These are phyloP conservation scores for Rhododendron ovatum DNA, from an alignment of 148 eudicot species.

Conservation along the genomic window DNA sequence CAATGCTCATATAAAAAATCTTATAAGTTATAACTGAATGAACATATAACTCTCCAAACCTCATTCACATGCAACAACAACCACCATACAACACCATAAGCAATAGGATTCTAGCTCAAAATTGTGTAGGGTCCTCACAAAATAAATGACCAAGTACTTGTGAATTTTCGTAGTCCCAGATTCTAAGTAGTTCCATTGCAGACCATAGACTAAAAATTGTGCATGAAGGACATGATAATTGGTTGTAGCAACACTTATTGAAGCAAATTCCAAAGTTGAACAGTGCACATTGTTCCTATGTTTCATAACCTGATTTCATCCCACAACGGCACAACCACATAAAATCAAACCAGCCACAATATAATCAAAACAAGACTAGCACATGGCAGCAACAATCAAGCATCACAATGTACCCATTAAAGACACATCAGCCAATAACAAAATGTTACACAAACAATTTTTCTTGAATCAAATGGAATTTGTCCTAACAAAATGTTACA, in stretches of 20 bases:
- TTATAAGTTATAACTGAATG: background rate
- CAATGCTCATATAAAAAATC: too few relatives aligned
- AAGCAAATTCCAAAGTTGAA: slow-evolving; percentile 89
- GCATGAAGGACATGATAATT: background rate
- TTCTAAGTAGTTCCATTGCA: background rate
- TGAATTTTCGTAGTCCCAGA: background rate
- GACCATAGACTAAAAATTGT: background rate
- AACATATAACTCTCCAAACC: background rate
- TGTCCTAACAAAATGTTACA: too few relatives aligned
- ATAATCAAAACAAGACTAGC: too few relatives aligned
- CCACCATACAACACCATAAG: background rate
- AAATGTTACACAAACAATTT: too few relatives aligned
- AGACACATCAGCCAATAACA: too few relatives aligned
- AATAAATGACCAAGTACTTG: background rate
- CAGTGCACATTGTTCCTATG: slow-evolving; percentile 95
- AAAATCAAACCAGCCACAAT: too few relatives aligned
- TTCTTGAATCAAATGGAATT: too few relatives aligned
- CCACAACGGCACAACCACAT: too few relatives aligned
- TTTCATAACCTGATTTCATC: slow-evolving; percentile 64
- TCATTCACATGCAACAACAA: background rate
- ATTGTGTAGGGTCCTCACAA: background rate
- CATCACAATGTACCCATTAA: too few relatives aligned
- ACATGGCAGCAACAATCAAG: too few relatives aligned
- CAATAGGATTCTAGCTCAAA: background rate
- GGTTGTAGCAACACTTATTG: slow-evolving; percentile 52